Conservation (phyloP, 371 early-diverging fungal species). For the Nematocida homosporus region DNA sequence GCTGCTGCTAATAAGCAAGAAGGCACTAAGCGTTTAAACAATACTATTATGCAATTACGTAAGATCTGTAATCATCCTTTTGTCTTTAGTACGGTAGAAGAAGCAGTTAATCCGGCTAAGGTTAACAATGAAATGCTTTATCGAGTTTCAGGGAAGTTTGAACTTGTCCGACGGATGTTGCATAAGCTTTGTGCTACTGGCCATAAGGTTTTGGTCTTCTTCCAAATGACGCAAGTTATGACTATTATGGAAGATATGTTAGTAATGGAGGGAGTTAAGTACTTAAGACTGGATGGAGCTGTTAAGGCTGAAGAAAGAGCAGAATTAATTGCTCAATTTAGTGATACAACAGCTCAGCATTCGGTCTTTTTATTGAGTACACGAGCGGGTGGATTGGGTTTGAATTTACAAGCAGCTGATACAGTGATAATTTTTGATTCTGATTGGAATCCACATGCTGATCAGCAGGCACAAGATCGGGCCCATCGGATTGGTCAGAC, state of each 20-base stretch:
- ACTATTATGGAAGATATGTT: conserved; percentile 79
- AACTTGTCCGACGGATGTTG: conserved; percentile 76
- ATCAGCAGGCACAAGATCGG: conserved; percentile 79
- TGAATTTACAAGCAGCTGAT: conserved; percentile 86
- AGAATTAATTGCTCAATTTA: conserved; percentile 23
- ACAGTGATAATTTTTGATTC: conserved; percentile 78
- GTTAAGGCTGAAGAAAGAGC: conserved; percentile 76
- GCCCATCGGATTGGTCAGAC: conserved; percentile 79
- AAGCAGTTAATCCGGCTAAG: conserved; percentile 2
- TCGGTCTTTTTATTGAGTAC: conserved; percentile 74
- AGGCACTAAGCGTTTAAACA: conserved; percentile 77
- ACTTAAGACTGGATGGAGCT: conserved; percentile 85
- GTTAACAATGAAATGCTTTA: conserved; percentile 65
- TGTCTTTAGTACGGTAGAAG: conserved; percentile 51
- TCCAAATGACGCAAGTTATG: conserved; percentile 87
- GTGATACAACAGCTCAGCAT: conserved; percentile 9
- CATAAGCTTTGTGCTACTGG: conserved; percentile 77
- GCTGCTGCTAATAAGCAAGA: conserved; percentile 74
- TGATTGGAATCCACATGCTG: conserved; percentile 87
- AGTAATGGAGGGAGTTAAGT: conserved; percentile 70
- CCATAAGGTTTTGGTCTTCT: conserved; percentile 83
- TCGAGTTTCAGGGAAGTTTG: conserved; percentile 75
- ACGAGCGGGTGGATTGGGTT: conserved; percentile 86
- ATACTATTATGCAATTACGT: conserved; percentile 82
- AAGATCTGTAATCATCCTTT: conserved; percentile 95